A percentile compares a stretch with the other conserved stretches of the same genome.
These are phyloP conservation scores for Xylariales sp. DNA, from an alignment of 2,329 filamentous ascomycete genomes.

Conservation along the genomic window DNA sequence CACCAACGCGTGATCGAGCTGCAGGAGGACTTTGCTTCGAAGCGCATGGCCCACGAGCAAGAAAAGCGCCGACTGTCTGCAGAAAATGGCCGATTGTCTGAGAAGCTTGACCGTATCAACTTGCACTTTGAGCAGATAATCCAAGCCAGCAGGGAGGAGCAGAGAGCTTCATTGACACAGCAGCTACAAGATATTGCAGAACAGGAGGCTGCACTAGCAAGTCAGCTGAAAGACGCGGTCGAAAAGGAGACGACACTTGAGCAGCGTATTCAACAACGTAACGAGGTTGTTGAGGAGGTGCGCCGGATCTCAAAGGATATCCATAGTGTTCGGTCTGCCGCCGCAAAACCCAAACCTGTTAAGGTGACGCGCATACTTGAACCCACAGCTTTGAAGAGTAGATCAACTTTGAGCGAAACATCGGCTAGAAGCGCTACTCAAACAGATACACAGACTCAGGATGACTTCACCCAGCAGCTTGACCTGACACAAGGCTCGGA, in stretches of 20 bases:
- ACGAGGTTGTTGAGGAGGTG: conserved; percentile 15
- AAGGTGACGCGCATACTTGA: conserved; percentile 29
- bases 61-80: conserved; percentile 15
- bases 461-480: conserved; percentile 31
- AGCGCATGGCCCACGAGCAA: conserved; percentile 12
- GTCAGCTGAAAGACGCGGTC: conserved; percentile 14
- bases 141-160: conserved; percentile 21
- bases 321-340: conserved; percentile 18
- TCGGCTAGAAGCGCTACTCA: conserved; percentile 29
- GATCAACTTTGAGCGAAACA: conserved; percentile 23
- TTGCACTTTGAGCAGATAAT: conserved; percentile 23
- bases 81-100: conserved; percentile 27
- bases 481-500: conserved; percentile 29
- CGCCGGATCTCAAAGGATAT: conserved; percentile 17
- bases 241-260: conserved; percentile 14
- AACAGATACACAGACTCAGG: conserved; percentile 27
- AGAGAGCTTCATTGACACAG: conserved; percentile 14
- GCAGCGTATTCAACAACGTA: conserved; percentile 11
- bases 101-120: conserved; percentile 36
- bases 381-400: conserved; percentile 16
- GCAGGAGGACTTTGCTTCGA: conserved; percentile 12
- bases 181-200: conserved; percentile 15
- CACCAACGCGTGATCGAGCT: conserved; percentile 18
- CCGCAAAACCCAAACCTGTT: conserved; percentile 19
- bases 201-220: conserved; percentile 14